phyloP scores from a whole-genome alignment of 768 basidiomycete species.

The Hydnomerulius pinastri region DNA sequence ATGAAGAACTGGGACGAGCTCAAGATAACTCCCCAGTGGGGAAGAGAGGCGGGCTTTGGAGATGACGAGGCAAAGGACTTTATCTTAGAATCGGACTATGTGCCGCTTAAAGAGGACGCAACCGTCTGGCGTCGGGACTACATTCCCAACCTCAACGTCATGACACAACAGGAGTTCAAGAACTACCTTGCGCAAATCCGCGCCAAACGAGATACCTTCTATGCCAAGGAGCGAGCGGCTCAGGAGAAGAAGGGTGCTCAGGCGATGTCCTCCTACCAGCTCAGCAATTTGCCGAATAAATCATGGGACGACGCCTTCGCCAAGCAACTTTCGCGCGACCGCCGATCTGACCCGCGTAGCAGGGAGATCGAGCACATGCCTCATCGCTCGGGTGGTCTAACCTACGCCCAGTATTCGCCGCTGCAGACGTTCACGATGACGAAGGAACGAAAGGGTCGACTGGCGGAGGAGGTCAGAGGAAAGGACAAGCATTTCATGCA shows the following conservation, averaged over 20 bases:
- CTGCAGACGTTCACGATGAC: constrained; percentile 57
- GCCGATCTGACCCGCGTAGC: constrained; percentile 24
- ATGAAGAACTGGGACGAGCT: constrained; percentile 69
- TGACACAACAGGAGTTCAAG: constrained; percentile 59
- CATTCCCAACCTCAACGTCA: constrained; percentile 57
- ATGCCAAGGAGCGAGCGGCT: constrained; percentile 32
- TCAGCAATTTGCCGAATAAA: constrained; percentile 21
- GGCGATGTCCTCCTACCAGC: constrained; percentile 30
- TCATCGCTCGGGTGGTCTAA: constrained; percentile 62
- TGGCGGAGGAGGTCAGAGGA: constrained; percentile 39
- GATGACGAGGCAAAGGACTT: constrained; percentile 20
- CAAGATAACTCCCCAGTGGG: constrained; percentile 16
- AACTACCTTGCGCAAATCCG: constrained; percentile 63
- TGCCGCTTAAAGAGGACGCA: constrained; percentile 16
- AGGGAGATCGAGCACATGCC: constrained; percentile 61
- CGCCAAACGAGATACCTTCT: constrained; percentile 57
- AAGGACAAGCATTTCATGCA: constrained; percentile 10
- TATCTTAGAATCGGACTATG: constrained; percentile 28
- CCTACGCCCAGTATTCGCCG: constrained; percentile 54
- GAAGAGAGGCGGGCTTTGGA: constrained; percentile 1
- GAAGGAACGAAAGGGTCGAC: constrained; percentile 58
- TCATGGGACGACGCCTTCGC: constrained; percentile 30
- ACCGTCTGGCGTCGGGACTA: constrained; percentile 27
- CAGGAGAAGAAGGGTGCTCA: constrained; percentile 8
- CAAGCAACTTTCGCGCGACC: constrained; percentile 18